These are phyloP conservation scores for Claviceps sp. DNA, from an alignment of 2,329 filamentous ascomycete species.

Conservation along the genomic window DNA sequence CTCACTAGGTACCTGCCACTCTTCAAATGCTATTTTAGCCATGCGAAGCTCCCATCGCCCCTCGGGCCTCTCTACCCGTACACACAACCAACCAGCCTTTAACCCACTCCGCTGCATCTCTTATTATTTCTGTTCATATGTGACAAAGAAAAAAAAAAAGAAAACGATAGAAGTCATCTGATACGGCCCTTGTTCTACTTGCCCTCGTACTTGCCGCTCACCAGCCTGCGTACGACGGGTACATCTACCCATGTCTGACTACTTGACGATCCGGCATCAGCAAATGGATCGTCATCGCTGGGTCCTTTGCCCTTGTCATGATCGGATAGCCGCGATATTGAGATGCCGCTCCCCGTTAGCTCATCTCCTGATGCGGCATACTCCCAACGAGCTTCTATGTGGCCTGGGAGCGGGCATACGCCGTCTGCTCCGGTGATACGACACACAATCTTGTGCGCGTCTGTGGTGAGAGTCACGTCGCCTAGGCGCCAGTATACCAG, in stretches of 20 bases:
- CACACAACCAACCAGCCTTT: background rate
- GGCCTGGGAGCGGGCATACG: conserved; percentile 56
- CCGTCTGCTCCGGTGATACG: conserved; percentile 63
- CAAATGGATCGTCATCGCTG: conserved; percentile 53
- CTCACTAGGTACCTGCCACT: too few relatives aligned
- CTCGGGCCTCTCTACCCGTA: background rate
- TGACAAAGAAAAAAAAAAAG: background rate
- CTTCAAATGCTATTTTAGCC: too few relatives aligned
- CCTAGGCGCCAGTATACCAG: conserved; percentile 71
- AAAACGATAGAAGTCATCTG: too few relatives aligned
- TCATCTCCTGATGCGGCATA: conserved; percentile 28
- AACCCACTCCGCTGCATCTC: background rate
- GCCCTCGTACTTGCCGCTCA: conserved; percentile 64
- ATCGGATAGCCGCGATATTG: conserved; percentile 40
- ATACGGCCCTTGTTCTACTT: conserved; percentile 6
- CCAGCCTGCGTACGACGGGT: conserved; percentile 50
- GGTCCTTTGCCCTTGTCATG: conserved; percentile 40
- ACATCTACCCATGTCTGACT: conserved; percentile 51
- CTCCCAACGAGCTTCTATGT: conserved; percentile 77
- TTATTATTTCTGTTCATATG: background rate
- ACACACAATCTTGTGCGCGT: conserved; percentile 66
- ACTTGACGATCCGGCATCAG: conserved; percentile 28
- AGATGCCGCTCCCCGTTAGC: conserved; percentile 46
- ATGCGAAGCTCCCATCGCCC: too few relatives aligned
- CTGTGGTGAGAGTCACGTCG: conserved; percentile 54